Evolutionary conservation across 2,329 filamentous ascomycete genomes (phyloP).

Genomic region (Aschersonia sp.): DNA sequence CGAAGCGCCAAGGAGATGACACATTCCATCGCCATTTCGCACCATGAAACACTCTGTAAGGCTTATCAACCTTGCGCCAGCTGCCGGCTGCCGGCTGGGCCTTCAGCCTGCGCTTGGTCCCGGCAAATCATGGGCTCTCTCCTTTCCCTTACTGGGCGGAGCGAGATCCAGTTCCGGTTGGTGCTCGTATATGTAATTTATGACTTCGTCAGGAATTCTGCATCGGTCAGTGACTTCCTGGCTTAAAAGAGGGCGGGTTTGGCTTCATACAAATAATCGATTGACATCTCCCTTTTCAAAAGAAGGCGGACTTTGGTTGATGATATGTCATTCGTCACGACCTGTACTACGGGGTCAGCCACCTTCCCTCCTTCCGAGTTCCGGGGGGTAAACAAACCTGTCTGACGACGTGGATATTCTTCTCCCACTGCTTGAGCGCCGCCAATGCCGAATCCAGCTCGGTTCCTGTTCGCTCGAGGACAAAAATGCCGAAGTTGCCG

Average conservation of each 20-base stretch:
- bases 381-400: constrained; percentile 12
- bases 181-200: constrained; percentile 57
- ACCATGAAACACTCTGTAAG: too few relatives aligned
- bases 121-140: constrained; percentile 6
- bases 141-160: constrained; percentile 12
- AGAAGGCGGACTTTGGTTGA: constrained; percentile 73
- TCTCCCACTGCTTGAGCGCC: constrained; percentile 66
- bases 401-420: constrained; percentile 77
- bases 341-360: constrained; percentile 2
- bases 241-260: neutral
- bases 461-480: constrained; percentile 77
- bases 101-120: constrained; percentile 14
- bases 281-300: constrained; percentile 64
- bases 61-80: neutral
- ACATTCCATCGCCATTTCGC: too few relatives aligned
- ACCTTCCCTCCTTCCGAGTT: neutral
- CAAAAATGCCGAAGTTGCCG: constrained; percentile 67
- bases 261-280: constrained; percentile 44
- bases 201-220: constrained; percentile 52
- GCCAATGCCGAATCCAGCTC: constrained; percentile 79
- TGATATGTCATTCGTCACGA: constrained; percentile 72
- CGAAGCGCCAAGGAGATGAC: too few relatives aligned
- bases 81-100: neutral
- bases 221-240: neutral
- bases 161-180: constrained; percentile 32